Percentiles rank a stretch among this genome's conserved stretches.
phyloP scores from a whole-genome alignment of 2,329 filamentous ascomycete species.

The Calonectria naviculata region DNA sequence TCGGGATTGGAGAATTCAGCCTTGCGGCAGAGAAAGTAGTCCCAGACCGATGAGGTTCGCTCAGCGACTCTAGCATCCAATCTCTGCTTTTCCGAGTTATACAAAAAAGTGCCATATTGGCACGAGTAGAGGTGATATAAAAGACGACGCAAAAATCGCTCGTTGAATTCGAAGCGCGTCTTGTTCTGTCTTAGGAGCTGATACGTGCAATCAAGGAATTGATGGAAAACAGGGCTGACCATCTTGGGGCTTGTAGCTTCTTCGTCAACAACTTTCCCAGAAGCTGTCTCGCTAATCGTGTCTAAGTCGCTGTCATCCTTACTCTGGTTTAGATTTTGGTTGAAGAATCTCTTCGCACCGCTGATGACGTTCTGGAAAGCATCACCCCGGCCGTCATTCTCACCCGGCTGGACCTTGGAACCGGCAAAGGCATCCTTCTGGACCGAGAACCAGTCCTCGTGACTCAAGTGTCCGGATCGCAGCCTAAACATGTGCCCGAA shows the following conservation, averaged over 20 bases:
- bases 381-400: slow-evolving; percentile 72
- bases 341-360: slow-evolving; percentile 91
- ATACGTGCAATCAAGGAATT: slow-evolving; percentile 95
- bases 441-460: slow-evolving; percentile 93
- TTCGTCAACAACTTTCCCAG: slow-evolving; percentile 57
- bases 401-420: slow-evolving; percentile 69
- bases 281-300: slow-evolving; percentile 52
- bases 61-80: slow-evolving; percentile 75
- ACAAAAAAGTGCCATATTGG: slow-evolving; percentile 96
- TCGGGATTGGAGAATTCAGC: slow-evolving; percentile 85
- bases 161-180: slow-evolving; percentile 94
- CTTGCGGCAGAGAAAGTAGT: slow-evolving; percentile 88
- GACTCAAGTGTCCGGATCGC: slow-evolving; percentile 86
- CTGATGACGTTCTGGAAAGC: slow-evolving; percentile 89
- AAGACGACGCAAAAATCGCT: slow-evolving; percentile 88
- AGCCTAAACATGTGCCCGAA: slow-evolving; percentile 98
- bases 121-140: slow-evolving; percentile 96
- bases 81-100: slow-evolving; percentile 93
- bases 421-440: slow-evolving; percentile 84
- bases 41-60: slow-evolving; percentile 90
- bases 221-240: slow-evolving; percentile 95
- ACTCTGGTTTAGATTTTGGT: slow-evolving; percentile 77
- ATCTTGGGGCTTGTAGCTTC: slow-evolving; percentile 87
- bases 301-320: slow-evolving; percentile 74
- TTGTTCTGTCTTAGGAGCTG: slow-evolving; percentile 89